Percentiles rank a stretch among this genome's conserved stretches.
phyloP scores from a whole-genome alignment of 257 asterid species.

The Jacaranda mimosifolia region DNA sequence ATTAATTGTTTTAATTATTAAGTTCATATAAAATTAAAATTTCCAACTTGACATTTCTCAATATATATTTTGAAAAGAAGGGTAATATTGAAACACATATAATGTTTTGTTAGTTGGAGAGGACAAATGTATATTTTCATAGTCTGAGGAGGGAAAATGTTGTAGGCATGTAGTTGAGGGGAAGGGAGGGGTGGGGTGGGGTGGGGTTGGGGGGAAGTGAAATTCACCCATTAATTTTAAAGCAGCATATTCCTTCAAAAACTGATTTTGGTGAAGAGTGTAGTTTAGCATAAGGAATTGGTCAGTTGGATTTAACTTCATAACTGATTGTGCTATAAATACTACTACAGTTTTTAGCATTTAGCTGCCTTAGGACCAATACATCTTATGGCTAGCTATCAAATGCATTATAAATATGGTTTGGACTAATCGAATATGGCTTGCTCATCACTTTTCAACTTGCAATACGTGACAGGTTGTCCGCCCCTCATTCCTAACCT shows the following conservation, averaged over 20 bases:
- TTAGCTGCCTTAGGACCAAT: neutral
- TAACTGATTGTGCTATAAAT: neutral
- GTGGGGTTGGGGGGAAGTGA: neutral
- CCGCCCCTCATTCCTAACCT: neutral
- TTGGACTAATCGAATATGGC: neutral
- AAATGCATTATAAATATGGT: neutral
- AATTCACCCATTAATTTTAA: neutral
- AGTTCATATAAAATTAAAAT: no score
- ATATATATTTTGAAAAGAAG: no score
- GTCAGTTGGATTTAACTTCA: constrained; percentile 1
- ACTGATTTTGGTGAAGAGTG: neutral
- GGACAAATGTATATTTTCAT: neutral
- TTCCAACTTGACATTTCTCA: no score
- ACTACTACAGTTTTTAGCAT: neutral
- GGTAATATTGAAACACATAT: no score
- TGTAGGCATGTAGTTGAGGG: no score
- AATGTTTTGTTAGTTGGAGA: neutral
- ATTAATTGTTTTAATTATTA: no score
- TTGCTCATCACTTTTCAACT: neutral
- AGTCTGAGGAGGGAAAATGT: neutral
- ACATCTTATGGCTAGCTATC: neutral
- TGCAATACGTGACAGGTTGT: constrained; percentile 27
- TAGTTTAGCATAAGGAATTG: neutral
- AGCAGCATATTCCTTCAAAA: neutral
- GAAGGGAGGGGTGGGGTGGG: no score